Conservation (phyloP, 768 basidiomycete species). For the Dacryopinax spathularia region DNA sequence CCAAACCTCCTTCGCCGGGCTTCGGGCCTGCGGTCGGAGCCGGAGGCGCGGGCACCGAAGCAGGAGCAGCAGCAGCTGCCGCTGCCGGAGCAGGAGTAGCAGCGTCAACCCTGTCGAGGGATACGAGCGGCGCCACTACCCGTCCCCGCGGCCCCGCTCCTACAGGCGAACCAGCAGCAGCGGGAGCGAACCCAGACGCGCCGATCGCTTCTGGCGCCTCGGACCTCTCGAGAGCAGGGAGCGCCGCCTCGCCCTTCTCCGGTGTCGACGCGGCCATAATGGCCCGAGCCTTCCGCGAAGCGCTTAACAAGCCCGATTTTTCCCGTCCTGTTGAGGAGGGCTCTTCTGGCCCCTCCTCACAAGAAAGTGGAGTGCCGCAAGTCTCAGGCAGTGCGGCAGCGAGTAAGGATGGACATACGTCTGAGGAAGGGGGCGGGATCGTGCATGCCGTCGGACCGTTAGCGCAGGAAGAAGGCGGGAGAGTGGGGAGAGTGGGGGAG, state of each 20-base stretch:
- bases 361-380: not conserved
- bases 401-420: not conserved
- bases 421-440: not conserved
- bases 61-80: not conserved
- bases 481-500: not conserved
- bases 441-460: not conserved
- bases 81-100: not conserved
- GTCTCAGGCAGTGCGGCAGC: not conserved
- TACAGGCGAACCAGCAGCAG: not conserved
- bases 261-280: conserved; percentile 82
- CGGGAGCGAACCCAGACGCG: not conserved
- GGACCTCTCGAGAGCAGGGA: not conserved
- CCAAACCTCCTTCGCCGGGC: not conserved
- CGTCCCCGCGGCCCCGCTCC: not conserved
- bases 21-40: no score
- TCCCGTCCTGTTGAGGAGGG: conserved; percentile 58
- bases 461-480: not conserved
- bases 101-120: not conserved
- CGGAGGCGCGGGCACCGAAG: no score
- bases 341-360: conserved; percentile 26
- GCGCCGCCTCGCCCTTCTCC: conserved; percentile 33
- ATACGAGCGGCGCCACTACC: not conserved
- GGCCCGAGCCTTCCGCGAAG: conserved; percentile 82
- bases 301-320: conserved; percentile 80
- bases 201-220: not conserved